phyloP scores from a whole-genome alignment of 2,329 filamentous ascomycete species.

The Herpomyces periplanetae region DNA sequence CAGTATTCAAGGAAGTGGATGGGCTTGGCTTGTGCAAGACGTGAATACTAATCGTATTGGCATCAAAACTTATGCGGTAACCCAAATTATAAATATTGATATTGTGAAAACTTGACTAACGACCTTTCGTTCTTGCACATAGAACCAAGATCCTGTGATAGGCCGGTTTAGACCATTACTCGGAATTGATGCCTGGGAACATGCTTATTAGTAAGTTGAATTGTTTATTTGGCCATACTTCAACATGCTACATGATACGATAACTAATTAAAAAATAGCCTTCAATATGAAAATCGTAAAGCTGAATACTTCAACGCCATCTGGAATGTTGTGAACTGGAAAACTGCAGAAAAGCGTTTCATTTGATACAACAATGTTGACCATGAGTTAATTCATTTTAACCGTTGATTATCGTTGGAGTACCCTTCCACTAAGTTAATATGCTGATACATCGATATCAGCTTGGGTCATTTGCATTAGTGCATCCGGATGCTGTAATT shows the following conservation, averaged over 20 bases:
- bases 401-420: too few relatives aligned
- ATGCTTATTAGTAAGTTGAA: conserved; percentile 39
- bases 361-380: too few relatives aligned
- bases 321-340: conserved; percentile 91
- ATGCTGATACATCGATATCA: too few relatives aligned
- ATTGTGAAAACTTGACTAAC: conserved; percentile 1
- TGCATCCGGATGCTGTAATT: too few relatives aligned
- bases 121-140: conserved; percentile 17
- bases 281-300: conserved; percentile 90
- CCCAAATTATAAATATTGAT: conserved; percentile 3
- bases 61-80: conserved; percentile 27
- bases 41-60: conserved; percentile 17
- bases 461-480: too few relatives aligned
- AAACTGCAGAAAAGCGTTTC: conserved; percentile 42
- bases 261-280: conserved; percentile 8
- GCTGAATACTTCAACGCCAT: conserved; percentile 74
- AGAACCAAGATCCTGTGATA: conserved; percentile 63
- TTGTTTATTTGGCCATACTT: conserved; percentile 1
- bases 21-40: conserved; percentile 47
- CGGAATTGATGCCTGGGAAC: conserved; percentile 81
- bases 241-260: not conserved
- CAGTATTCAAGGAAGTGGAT: conserved; percentile 41
- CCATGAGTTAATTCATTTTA: too few relatives aligned
- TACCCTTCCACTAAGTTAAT: too few relatives aligned
- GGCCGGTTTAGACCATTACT: conserved; percentile 45